These are phyloP conservation scores for Brassica cretica DNA, from an alignment of 345 rosid genomes.

Conservation along the genomic window DNA sequence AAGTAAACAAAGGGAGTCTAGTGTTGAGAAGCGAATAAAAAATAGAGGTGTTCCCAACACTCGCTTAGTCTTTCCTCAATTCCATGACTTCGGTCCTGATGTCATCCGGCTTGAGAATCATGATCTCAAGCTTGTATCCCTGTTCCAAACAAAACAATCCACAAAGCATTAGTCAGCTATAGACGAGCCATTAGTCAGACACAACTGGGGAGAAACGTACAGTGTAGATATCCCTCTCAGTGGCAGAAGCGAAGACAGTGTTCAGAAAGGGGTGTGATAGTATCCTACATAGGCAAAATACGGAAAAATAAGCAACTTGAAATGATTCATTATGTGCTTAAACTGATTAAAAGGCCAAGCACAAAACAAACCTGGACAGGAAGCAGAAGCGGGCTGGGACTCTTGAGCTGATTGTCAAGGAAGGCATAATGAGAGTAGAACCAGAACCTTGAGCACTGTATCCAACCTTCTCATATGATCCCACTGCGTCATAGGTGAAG, in stretches of 20 bases:
- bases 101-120: conserved; percentile 67
- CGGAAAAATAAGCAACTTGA: neutral
- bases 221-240: conserved; percentile 96
- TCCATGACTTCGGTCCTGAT: conserved; percentile 71
- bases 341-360: neutral
- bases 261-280: conserved; percentile 92
- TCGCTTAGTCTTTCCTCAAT: conserved; percentile 72
- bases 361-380: conserved; percentile 61
- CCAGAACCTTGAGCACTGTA: conserved; percentile 97
- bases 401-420: conserved; percentile 92
- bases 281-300: conserved; percentile 56
- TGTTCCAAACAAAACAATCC: conserved; percentile 30
- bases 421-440: conserved; percentile 91
- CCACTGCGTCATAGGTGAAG: conserved; percentile 94
- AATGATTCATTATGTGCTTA: neutral
- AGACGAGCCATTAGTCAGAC: neutral
- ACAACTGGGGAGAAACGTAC: conserved; percentile 51
- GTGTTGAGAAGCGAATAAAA: neutral
- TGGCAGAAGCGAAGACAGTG: conserved; percentile 90
- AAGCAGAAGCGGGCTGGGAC: conserved; percentile 93
- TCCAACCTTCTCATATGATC: conserved; percentile 96
- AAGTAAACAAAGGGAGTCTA: conserved; percentile 17
- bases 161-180: conserved; percentile 11
- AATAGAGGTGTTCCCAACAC: neutral
- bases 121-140: conserved; percentile 90